Conservation (phyloP, 495 filamentous ascomycete genomes). For the Lepraria neglecta region DNA sequence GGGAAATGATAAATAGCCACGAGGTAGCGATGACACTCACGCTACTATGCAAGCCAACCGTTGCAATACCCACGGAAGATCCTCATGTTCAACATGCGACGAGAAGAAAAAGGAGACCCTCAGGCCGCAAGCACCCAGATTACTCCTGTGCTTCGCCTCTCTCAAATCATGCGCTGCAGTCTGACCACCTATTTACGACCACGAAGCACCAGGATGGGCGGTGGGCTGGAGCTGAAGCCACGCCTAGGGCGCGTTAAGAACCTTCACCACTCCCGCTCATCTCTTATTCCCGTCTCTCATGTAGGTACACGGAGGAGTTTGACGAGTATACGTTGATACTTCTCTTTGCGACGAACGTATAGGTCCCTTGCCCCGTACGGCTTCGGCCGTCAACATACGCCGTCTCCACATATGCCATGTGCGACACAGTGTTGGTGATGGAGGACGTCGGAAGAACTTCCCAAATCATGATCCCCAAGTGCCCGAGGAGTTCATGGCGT, state of each 20-base stretch:
- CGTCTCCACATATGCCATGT: background rate
- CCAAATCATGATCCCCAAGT: constrained; percentile 6
- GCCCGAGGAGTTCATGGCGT: constrained; percentile 3
- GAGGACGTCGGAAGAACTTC: background rate
- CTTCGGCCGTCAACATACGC: background rate
- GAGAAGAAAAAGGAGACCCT: background rate
- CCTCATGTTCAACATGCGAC: background rate
- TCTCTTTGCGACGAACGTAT: background rate
- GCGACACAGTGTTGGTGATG: background rate
- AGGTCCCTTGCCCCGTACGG: background rate
- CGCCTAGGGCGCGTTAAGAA: background rate
- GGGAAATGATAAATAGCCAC: constrained; percentile 12
- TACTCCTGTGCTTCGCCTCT: constrained; percentile 6
- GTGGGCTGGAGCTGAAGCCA: background rate
- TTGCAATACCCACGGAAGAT: constrained; percentile 4
- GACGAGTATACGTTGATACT: background rate
- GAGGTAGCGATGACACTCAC: constrained; percentile 10
- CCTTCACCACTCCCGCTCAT: background rate
- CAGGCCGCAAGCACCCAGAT: background rate
- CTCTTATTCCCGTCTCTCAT: background rate
- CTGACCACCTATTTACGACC: background rate
- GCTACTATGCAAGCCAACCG: constrained; percentile 3
- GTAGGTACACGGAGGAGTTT: background rate
- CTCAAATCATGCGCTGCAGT: background rate
- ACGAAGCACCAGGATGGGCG: background rate